Base-by-base conservation (phyloP, 495 filamentous ascomycete species). In the Annulohypoxylon stygium region DNA sequence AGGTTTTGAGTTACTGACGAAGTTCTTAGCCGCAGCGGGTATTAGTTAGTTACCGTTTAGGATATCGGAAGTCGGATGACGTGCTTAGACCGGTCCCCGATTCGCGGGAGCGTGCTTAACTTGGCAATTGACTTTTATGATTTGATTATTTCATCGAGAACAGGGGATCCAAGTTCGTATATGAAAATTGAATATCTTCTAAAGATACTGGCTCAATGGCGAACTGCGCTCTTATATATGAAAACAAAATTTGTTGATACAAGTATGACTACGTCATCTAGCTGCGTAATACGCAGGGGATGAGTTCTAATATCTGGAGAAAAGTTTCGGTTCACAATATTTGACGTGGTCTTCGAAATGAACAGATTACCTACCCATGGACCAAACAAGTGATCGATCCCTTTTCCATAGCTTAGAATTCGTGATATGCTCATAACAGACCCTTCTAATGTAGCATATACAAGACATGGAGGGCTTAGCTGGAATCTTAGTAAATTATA, bases 61-160 rank as follows among this genome's bases (percentile, higher is more conserved):
- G 66, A 63, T 74, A 10, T 74, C 66, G 66, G 71, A 30, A 64
- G 55, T 67, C 66, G 71, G 71, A 74, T 74, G 71, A 74, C 71
- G 71, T 74, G 71, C 66, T 74, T 70, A 50, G 61, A 51, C 53
- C 48, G 43, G 23, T 4, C 66, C 62, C 71, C 61, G 71, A 74
- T 74, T 70, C 66, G 71, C 66, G 36, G 48, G 66, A 14, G 30
- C 12, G n/a, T 0, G 30, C 61, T 70, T 51, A 70, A 66, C 66
- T 70, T 20, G 71, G 71, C 47, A 74, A 74, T 65, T 65, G 33
- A 50, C 20, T 54, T 61, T 67, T 8, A 36, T 26, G 33, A 7
- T 2, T 47, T 54, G 0, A 5, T 30, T 20, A 18, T 53, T 33
- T 34, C 26, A 14, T 18, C 10, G 33, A 10, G 14, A 12, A 53